Evolutionary conservation across 331 rosid species (phyloP), one percentile per base, ranked within the genome.

Genomic region (Quercus tomentella): DNA sequence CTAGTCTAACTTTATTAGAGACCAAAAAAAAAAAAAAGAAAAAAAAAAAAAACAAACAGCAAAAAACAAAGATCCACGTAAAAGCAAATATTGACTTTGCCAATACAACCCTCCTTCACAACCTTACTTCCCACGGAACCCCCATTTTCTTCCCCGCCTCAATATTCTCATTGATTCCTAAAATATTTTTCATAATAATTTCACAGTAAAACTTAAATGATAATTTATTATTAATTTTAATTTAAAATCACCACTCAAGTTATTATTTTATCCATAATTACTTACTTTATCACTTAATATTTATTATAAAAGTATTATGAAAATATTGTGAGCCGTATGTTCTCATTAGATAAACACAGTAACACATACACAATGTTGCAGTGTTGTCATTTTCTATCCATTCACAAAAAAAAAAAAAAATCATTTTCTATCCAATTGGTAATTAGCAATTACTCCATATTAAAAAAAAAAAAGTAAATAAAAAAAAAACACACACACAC

Each of bases 161-260:
- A 41, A 41, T 41, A 3, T 8, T 12, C 0, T 8, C 3, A 0
- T 41, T 41, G 1, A 0, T 8, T 41, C 0, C 1, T 41, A 41
- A 8, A 2, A 41, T 8, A 2, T 41, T 41, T 0, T 8, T 2
- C 0, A 8, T 41, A 8, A 8, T 8, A 41, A 41, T 8, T 41
- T 41, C 1, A 0, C 0, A 41, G 2, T 0, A 37, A 37, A 37
- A 8, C 0, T 37, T 7, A 37, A 7, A 0, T 7, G 1, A 0
- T 7, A 37, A 0, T 37, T 1, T 37, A 0, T 0, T 8, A 0
- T 0, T 2, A 37, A 37, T 37, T 37, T 1, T 37, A 7, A 37
- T 37, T 37, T 37, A 37, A 37, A 37, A 0, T 7, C 1, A 7
- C 0, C 0, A 7, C 0, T 37, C 1, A 37, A 37, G 2, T 37